Base-by-base conservation (phyloP, 2,329 filamentous ascomycete genomes). In the Aspergillus fijiensis region DNA sequence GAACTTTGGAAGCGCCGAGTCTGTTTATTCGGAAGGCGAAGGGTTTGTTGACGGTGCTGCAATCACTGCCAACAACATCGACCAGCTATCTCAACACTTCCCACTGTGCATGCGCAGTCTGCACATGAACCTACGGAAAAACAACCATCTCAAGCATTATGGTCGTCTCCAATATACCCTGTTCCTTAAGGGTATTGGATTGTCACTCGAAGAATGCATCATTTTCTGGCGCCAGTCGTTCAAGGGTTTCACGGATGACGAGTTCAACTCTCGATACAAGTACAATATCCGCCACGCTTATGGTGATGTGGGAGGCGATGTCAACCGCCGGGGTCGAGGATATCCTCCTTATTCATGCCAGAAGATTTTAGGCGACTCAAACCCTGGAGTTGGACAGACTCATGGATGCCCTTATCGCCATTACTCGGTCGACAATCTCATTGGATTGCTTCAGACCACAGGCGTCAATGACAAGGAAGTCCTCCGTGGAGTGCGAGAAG, bases 371-470 rank as follows among this genome's bases (percentile, higher is more conserved):
- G 95, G 88, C 0, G 95, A 99, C 72, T 89, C 93, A 61, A 87
- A 91, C 0, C 93, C 94, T 0, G 90, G 92, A 0, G 86, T 90
- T 0, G 93, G 93, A 2, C 93, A 99, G 77, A 85, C 89, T 0
- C 94, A 99, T 74, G 95, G 95, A n/a, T 99, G 95, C 72, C 95
- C 95, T 0, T 99, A 98, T 74, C 84, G 95, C 31, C 94, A 97
- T 72, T 98, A 96, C 74, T 90, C 87, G 61, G 78, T 89, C 53
- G 95, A 99, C 63, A 99, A 98, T 68, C 82, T 99, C 45, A 85
- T 89, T 27, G 76, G 85, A 0, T 77, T 98, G 65, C 81, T 96
- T 49, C 89, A 96, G 72, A 81, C 84, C 16, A 89, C 91, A 51
- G 95, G 94, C 0, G 87, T 99, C 0, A 85, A 82, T 33, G 94